These are phyloP conservation scores for Polyrhizophydium stewartii DNA, from an alignment of 371 early-diverging fungal genomes.

Conservation along the genomic window DNA sequence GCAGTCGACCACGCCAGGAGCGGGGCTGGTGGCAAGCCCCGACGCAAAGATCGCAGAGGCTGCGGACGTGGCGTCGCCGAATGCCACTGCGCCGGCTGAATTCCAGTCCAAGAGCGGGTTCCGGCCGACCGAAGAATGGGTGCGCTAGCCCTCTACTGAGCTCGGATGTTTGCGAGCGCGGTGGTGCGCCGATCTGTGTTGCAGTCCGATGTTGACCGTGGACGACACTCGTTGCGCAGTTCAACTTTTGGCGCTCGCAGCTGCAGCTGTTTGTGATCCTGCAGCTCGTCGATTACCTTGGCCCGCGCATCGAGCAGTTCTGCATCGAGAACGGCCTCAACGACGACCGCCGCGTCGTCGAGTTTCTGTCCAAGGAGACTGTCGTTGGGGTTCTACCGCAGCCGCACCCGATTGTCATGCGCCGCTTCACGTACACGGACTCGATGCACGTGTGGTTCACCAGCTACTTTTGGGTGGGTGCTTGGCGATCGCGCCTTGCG, in stretches of 20 bases:
- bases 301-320: conserved; percentile 57
- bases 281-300: conserved; percentile 52
- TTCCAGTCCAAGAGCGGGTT: conserved; percentile 27
- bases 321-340: conserved; percentile 33
- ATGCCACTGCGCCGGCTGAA: background rate
- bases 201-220: background rate
- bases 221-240: conserved; percentile 12
- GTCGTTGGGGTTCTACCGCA: conserved; percentile 43
- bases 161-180: background rate
- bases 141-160: no score
- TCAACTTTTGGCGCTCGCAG: conserved; percentile 59
- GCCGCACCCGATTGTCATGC: conserved; percentile 37
- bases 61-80: background rate
- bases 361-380: conserved; percentile 33
- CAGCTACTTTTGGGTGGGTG: conserved; percentile 41
- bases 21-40: background rate
- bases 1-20: background rate
- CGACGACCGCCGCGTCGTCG: conserved; percentile 38
- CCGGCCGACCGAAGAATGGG: conserved; percentile 51
- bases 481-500: conserved; percentile 8
- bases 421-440: conserved; percentile 30
- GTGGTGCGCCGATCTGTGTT: background rate
- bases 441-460: conserved; percentile 40
- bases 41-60: background rate
- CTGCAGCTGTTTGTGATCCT: conserved; percentile 64